Evolutionary conservation across 2,329 filamentous ascomycete species (phyloP), one percentile per base, ranked within the genome.

Genomic region (Chaetomiaceae sp.): DNA sequence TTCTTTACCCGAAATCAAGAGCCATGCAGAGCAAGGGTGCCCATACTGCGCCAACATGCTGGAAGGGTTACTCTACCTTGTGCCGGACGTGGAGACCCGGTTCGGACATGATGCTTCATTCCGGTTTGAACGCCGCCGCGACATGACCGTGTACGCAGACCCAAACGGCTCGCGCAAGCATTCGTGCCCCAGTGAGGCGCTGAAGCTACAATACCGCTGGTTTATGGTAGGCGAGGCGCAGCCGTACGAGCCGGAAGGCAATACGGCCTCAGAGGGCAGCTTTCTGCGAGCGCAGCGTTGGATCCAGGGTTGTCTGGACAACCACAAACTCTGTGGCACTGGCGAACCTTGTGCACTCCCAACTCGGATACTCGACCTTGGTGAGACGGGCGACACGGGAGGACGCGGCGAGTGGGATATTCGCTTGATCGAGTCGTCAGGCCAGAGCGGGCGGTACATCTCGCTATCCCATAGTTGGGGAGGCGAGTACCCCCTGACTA

Each of bases 1-100:
- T 5, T 27, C 23, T 18, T n/a, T 43, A 9, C 23, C 40, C 25
- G 40, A 43, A 30, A 43, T 43, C 23, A 10, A 43, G 18, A 14
- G 9, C 14, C 40, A 43, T 25, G 40, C 40, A 1, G 40, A 29
- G n/a, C 23, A 43, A 6, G 40, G 40, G 2, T 43, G 40, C 23
- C 40, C 40, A 4, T 43, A 43, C 40, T 43, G 40, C 40, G 40
- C 40, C 23, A 43, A 43, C 25, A 13, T 43, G 40, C 23, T 43
- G 6, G 40, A 43, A 18, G 40, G 40, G 21, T 25, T 43, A 8
- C 25, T 43, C 10, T 30, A 30, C 23, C 40, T 43, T 3, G n/a
- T 43, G 4, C 40, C 40, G 4, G 40, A 43, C 23, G 5, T 43
- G 13, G 40, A 30, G n/a, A n/a, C 40, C 11, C 40, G 27, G 5